These are phyloP conservation scores for Coemansia sp. DNA, from an alignment of 192 early-diverging fungal species.

Conservation along the genomic window DNA sequence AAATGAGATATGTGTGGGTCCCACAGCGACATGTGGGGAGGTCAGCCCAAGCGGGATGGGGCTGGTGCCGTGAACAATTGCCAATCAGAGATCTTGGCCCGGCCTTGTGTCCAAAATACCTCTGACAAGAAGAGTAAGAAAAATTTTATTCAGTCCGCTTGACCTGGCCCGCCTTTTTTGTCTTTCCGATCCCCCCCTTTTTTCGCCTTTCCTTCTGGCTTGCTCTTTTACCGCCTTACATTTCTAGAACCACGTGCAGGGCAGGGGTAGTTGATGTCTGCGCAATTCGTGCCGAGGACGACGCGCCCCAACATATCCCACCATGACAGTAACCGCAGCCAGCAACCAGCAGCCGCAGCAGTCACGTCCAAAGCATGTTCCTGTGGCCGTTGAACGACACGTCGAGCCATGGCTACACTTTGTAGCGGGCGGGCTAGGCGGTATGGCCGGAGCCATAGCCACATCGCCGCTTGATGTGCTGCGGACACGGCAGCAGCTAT, in stretches of 20 bases:
- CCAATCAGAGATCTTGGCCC: too few species aligned
- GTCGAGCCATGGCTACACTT: constrained; percentile 47
- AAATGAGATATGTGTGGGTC: too few species aligned
- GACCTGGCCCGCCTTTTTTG: background rate
- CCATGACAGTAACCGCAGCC: background rate
- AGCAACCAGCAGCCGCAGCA: background rate
- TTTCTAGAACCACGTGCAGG: too few species aligned
- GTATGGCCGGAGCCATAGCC: constrained; percentile 74
- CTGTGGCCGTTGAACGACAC: constrained; percentile 27
- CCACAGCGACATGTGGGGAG: too few species aligned
- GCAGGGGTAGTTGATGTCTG: too few species aligned
- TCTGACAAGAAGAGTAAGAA: background rate
- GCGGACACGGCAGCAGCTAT: constrained; percentile 87
- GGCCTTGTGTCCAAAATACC: too few species aligned
- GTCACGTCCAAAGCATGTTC: constrained; percentile 13
- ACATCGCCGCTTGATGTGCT: constrained; percentile 94
- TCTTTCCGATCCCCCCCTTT: background rate
- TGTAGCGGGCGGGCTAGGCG: constrained; percentile 54
- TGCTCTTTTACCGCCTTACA: background rate
- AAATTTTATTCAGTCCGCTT: background rate
- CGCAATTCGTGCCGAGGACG: too few species aligned
- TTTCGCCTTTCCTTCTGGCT: background rate
- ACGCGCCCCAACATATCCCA: too few species aligned
- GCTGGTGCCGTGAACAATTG: too few species aligned
- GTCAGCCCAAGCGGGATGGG: too few species aligned